Conservation (phyloP, 345 rosid species). For the Microthlaspi erraticum region DNA sequence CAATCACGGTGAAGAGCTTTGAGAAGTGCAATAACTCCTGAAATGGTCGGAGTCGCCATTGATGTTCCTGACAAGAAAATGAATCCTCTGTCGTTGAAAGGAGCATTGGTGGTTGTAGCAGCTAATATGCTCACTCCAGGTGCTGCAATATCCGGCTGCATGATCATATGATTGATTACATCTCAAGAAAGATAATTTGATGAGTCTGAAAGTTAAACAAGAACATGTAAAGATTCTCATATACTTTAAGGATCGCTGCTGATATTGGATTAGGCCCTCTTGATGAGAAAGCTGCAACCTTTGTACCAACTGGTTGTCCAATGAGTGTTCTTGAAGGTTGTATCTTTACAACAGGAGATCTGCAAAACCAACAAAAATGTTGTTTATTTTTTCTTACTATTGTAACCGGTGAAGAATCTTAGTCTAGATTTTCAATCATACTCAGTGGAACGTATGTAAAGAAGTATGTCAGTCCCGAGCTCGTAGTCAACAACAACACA, state of each 20-base stretch:
- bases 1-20: slow-evolving; percentile 48
- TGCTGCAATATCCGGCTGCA: slow-evolving; percentile 57
- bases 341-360: slow-evolving; percentile 29
- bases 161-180: background rate
- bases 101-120: slow-evolving; percentile 35
- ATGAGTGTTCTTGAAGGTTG: slow-evolving; percentile 31
- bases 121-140: slow-evolving; percentile 55
- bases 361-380: background rate
- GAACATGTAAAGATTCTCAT: background rate
- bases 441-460: slow-evolving; percentile 48
- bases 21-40: slow-evolving; percentile 52
- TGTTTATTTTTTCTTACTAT: background rate
- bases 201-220: background rate
- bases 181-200: background rate
- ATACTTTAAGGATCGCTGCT: slow-evolving; percentile 40
- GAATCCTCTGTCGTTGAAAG: slow-evolving; percentile 40
- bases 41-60: slow-evolving; percentile 49
- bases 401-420: background rate
- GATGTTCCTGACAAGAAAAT: slow-evolving; percentile 50
- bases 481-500: slow-evolving; percentile 49
- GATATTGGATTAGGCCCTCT: slow-evolving; percentile 30
- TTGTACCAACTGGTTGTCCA: slow-evolving; percentile 39
- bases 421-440: slow-evolving; percentile 9
- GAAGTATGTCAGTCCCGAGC: slow-evolving; percentile 46
- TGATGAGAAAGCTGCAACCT: slow-evolving; percentile 37